phyloP scores from a whole-genome alignment of 2,329 filamentous ascomycete species.

The Aureobasidium musti region DNA sequence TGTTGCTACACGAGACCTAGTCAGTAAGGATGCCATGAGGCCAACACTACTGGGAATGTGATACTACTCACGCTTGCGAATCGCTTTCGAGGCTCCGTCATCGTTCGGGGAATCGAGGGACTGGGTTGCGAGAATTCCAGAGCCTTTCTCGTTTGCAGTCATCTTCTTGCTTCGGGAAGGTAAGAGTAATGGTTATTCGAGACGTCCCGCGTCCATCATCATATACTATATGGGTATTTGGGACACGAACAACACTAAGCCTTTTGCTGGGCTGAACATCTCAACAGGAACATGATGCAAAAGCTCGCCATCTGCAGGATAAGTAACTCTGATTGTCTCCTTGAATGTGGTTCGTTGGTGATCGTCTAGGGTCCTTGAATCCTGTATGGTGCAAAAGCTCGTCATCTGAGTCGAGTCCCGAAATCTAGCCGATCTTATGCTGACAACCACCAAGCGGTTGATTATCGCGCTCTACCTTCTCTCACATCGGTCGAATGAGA shows the following conservation, averaged over 20 bases:
- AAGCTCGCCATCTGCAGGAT: constrained; percentile 8
- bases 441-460: no score
- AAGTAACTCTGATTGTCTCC: neutral
- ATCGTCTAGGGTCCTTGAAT: neutral
- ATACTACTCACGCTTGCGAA: constrained; percentile 7
- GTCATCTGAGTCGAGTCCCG: no score
- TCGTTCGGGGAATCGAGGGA: neutral
- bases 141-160: neutral
- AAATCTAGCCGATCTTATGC: no score
- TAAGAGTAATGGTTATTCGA: neutral
- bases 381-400: constrained; percentile 9
- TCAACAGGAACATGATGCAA: neutral
- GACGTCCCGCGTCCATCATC: neutral
- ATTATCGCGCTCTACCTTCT: no score
- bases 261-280: neutral
- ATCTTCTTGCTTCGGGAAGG: neutral
- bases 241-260: neutral
- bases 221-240: neutral
- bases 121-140: neutral
- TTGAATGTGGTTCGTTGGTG: constrained; percentile 6
- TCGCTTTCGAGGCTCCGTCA: neutral
- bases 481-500: no score
- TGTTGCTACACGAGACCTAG: constrained; percentile 31
- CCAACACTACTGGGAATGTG: neutral
- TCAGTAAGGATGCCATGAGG: neutral